Conservation (phyloP, 805 yeast genomes). For the Wickerhamiella spandovensis region DNA sequence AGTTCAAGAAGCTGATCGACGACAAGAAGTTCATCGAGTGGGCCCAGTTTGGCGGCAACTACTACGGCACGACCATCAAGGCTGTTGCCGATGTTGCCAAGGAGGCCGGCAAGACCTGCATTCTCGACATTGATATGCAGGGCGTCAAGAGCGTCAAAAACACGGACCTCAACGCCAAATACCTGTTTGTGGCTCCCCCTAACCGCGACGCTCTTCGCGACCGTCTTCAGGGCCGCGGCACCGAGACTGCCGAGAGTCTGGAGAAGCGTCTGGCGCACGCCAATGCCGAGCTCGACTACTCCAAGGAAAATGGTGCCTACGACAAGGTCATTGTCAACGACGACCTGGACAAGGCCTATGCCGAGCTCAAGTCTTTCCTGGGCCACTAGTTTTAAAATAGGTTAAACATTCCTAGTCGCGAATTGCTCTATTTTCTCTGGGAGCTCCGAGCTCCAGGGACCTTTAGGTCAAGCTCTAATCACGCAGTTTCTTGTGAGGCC, state of each 20-base stretch:
- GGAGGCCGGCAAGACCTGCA: constrained; percentile 58
- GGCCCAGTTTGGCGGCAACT: constrained; percentile 97
- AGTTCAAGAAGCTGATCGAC: constrained; percentile 63
- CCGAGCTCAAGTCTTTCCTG: constrained; percentile 65
- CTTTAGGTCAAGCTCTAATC: too few relatives aligned
- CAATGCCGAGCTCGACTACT: constrained; percentile 72
- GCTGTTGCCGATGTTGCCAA: constrained; percentile 62
- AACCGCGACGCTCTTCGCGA: constrained; percentile 61
- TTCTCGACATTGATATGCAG: constrained; percentile 97
- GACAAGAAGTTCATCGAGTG: constrained; percentile 79
- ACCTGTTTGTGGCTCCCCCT: constrained; percentile 84
- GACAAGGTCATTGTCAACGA: constrained; percentile 83
- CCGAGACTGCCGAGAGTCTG: constrained; percentile 80
- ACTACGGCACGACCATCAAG: constrained; percentile 85
- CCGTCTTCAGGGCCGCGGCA: constrained; percentile 81
- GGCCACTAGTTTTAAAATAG: not conserved
- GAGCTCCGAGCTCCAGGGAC: not conserved
- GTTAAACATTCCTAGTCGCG: not conserved
- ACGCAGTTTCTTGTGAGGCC: too few relatives aligned
- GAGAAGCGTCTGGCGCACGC: constrained; percentile 82
- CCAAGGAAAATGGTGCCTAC: constrained; percentile 75
- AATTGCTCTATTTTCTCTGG: not conserved
- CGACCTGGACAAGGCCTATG: constrained; percentile 78
- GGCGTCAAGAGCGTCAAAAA: constrained; percentile 89
- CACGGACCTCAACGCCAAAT: constrained; percentile 72